phyloP scores from a whole-genome alignment of 179 eudicot genomes.

The Silene vulgaris region DNA sequence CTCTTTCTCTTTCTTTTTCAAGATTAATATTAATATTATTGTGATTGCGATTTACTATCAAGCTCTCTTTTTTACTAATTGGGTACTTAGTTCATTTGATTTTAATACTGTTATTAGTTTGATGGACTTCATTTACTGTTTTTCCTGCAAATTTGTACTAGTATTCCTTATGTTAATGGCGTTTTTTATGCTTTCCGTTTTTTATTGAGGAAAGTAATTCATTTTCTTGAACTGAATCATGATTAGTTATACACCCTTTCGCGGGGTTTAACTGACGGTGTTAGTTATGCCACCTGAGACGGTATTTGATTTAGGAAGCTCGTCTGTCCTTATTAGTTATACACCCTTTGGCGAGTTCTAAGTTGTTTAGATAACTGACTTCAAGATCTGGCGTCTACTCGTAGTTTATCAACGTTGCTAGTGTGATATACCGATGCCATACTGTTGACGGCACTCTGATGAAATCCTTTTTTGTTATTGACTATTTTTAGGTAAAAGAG shows the following conservation, averaged over 20 bases:
- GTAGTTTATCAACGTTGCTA: not conserved
- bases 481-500: slow-evolving; percentile 55
- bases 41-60: not conserved
- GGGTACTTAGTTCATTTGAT: no score
- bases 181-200: not conserved
- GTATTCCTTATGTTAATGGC: not conserved
- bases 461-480: not conserved
- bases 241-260: not conserved
- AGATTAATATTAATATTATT: not conserved
- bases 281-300: not conserved
- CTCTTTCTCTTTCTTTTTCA: not conserved
- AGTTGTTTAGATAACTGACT: not conserved
- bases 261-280: not conserved
- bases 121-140: not conserved
- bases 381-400: not conserved
- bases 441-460: slow-evolving; percentile 6
- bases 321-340: not conserved
- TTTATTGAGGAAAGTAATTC: not conserved
- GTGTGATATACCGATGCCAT: slow-evolving; percentile 10
- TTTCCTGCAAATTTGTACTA: not conserved
- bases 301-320: not conserved
- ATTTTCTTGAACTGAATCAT: no score
- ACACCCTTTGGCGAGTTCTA: not conserved
- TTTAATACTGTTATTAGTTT: not conserved
- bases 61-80: not conserved